A percentile compares a stretch with the other conserved stretches of the same genome.
These are phyloP conservation scores for Emericellopsis cladophorae DNA, from an alignment of 2,329 filamentous ascomycete species.

Conservation along the genomic window DNA sequence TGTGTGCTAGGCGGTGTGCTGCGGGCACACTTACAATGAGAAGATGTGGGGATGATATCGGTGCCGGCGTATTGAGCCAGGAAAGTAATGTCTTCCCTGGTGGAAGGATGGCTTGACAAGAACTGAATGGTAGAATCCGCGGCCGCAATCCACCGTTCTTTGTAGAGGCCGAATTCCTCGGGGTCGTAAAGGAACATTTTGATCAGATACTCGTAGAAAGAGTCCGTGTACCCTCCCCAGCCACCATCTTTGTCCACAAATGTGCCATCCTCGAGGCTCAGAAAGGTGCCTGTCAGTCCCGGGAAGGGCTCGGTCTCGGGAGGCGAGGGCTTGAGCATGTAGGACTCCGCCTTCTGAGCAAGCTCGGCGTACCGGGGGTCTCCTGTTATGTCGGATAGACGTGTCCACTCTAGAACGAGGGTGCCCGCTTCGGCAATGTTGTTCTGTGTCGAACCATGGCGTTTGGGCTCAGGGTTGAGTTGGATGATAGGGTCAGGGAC, in stretches of 20 bases:
- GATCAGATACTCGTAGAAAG: constrained; percentile 81
- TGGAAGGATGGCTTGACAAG: constrained; percentile 54
- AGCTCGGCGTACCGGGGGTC: constrained; percentile 54
- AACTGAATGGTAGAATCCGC: constrained; percentile 64
- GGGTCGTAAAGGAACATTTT: constrained; percentile 83
- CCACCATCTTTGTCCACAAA: constrained; percentile 58
- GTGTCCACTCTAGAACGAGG: constrained; percentile 74
- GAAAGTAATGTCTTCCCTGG: constrained; percentile 61
- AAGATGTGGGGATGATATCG: constrained; percentile 28
- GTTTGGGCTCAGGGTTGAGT: constrained; percentile 37
- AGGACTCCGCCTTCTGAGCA: constrained; percentile 53
- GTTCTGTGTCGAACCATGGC: constrained; percentile 43
- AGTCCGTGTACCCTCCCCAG: constrained; percentile 68
- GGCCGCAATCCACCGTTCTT: constrained; percentile 62
- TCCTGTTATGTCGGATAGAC: constrained; percentile 61
- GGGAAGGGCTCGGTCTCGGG: constrained; percentile 51
- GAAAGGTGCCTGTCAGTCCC: constrained; percentile 57
- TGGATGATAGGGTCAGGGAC: constrained; percentile 59
- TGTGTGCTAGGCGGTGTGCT: neutral
- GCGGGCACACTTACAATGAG: constrained; percentile 29
- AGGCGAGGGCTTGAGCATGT: constrained; percentile 52
- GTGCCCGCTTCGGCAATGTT: constrained; percentile 68
- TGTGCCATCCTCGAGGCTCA: constrained; percentile 51
- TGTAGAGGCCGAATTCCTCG: constrained; percentile 48
- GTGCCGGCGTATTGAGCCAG: constrained; percentile 42